These are phyloP conservation scores for Alternaria incomplexa DNA, from an alignment of 2,329 filamentous ascomycete species.

Conservation along the genomic window DNA sequence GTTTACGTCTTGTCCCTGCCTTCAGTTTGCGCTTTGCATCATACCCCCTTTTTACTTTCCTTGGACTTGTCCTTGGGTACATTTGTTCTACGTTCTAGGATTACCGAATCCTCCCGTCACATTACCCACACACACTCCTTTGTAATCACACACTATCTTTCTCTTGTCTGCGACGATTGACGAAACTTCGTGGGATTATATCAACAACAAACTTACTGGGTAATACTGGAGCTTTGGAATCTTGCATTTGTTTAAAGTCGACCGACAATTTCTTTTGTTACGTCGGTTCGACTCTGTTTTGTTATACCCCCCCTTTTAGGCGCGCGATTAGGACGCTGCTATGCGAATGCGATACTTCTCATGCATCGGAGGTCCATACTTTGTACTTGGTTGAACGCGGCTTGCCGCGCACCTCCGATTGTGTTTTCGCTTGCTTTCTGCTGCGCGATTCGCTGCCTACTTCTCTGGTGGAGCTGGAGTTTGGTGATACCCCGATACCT, in stretches of 20 bases:
- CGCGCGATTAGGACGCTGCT: slow-evolving; percentile 25
- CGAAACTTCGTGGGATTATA: slow-evolving; percentile 15
- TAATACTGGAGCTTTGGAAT: neutral
- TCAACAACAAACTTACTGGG: slow-evolving; percentile 2
- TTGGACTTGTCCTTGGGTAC: slow-evolving; percentile 13
- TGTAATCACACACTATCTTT: slow-evolving; percentile 31
- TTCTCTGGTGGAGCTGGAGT: slow-evolving; percentile 51
- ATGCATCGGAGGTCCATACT: neutral
- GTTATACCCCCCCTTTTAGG: neutral
- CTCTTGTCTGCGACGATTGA: slow-evolving; percentile 40
- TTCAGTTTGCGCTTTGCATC: neutral
- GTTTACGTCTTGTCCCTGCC: slow-evolving; percentile 6
- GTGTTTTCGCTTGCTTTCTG: slow-evolving; percentile 14
- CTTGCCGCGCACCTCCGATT: slow-evolving; percentile 14
- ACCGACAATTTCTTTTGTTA: slow-evolving; percentile 6
- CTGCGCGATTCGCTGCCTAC: no score
- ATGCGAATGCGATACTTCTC: neutral
- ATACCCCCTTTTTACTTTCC: slow-evolving; percentile 8
- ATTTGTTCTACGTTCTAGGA: neutral
- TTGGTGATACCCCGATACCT: slow-evolving; percentile 47
- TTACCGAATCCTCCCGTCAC: slow-evolving; percentile 1
- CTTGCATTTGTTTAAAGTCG: neutral
- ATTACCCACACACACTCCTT: slow-evolving; percentile 25
- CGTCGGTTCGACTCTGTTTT: neutral
- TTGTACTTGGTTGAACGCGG: neutral